These are phyloP conservation scores for Lyophyllum decastes DNA, from an alignment of 768 basidiomycete species.

Conservation along the genomic window DNA sequence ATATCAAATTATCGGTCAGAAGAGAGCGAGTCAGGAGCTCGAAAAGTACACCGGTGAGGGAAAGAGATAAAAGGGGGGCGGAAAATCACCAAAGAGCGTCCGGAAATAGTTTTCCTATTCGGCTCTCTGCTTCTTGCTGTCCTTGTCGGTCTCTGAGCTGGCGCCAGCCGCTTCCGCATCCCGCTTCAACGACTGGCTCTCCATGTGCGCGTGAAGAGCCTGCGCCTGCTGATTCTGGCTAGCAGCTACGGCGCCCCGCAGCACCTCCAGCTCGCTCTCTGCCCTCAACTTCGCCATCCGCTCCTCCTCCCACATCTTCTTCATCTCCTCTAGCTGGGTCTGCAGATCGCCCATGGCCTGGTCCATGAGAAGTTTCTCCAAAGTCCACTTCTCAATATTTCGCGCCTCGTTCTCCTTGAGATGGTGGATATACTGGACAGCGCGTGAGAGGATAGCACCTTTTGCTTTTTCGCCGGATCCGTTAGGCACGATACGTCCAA, in stretches of 20 bases:
- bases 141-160: slow-evolving; percentile 13
- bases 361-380: slow-evolving; percentile 91
- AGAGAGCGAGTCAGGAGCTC: slow-evolving; percentile 2
- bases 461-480: slow-evolving; percentile 88
- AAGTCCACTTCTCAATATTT: slow-evolving; percentile 92
- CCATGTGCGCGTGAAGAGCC: slow-evolving; percentile 10
- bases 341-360: slow-evolving; percentile 89
- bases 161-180: slow-evolving; percentile 11
- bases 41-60: not conserved
- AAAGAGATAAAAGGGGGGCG: not conserved
- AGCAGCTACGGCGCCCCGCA: slow-evolving; percentile 36
- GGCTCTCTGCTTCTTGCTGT: slow-evolving; percentile 38
- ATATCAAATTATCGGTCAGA: not conserved
- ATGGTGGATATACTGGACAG: slow-evolving; percentile 90
- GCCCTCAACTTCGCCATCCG: slow-evolving; percentile 56
- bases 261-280: slow-evolving; percentile 64
- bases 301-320: slow-evolving; percentile 82
- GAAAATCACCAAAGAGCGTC: not conserved
- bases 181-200: slow-evolving; percentile 15
- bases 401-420: slow-evolving; percentile 89
- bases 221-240: slow-evolving; percentile 5
- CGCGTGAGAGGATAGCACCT: slow-evolving; percentile 83
- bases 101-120: slow-evolving; percentile 28
- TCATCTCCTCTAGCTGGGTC: slow-evolving; percentile 79
- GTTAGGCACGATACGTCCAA: slow-evolving; percentile 86